These are phyloP conservation scores for Allium cepa DNA, from an alignment of 106 monocot species.

Conservation along the genomic window DNA sequence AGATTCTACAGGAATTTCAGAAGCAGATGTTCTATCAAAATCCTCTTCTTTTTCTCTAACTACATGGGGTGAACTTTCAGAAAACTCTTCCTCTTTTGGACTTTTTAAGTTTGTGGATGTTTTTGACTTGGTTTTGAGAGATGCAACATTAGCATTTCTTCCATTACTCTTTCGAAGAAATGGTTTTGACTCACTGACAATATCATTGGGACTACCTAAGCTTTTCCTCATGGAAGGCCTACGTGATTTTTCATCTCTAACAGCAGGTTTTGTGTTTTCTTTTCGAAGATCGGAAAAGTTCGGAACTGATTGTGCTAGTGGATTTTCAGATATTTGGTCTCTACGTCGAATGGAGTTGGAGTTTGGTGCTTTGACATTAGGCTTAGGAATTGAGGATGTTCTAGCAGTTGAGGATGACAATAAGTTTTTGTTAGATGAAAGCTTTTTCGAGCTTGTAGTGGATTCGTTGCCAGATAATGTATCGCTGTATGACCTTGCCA, in stretches of 20 bases:
- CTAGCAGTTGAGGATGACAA: conserved; percentile 30
- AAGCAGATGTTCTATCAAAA: conserved; percentile 22
- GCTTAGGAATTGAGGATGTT: conserved; percentile 36
- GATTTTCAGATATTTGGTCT: conserved; percentile 34
- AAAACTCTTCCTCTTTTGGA: conserved; percentile 23
- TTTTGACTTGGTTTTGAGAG: conserved; percentile 15
- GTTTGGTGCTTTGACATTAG: conserved; percentile 26
- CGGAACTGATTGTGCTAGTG: conserved; percentile 67
- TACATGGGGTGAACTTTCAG: conserved; percentile 15
- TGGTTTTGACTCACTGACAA: conserved; percentile 33
- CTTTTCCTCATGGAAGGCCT: conserved; percentile 57
- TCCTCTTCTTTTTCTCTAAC: conserved; percentile 50
- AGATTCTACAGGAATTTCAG: conserved; percentile 38
- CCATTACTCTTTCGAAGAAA: conserved; percentile 44
- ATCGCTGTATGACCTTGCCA: conserved; percentile 34
- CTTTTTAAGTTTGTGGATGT: conserved; percentile 12
- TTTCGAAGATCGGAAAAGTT: conserved; percentile 67
- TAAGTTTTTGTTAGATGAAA: conserved; percentile 21
- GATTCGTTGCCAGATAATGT: conserved; percentile 44
- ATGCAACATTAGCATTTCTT: conserved; percentile 21
- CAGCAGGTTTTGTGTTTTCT: conserved; percentile 57
- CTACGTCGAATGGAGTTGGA: conserved; percentile 33
- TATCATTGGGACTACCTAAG: conserved; percentile 16
- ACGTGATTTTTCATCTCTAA: conserved; percentile 51
- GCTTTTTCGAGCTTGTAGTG: conserved; percentile 50